Percentiles rank a stretch among this genome's conserved stretches.
phyloP scores from a whole-genome alignment of 257 asterid genomes.

The Phtheirospermum japonicum region DNA sequence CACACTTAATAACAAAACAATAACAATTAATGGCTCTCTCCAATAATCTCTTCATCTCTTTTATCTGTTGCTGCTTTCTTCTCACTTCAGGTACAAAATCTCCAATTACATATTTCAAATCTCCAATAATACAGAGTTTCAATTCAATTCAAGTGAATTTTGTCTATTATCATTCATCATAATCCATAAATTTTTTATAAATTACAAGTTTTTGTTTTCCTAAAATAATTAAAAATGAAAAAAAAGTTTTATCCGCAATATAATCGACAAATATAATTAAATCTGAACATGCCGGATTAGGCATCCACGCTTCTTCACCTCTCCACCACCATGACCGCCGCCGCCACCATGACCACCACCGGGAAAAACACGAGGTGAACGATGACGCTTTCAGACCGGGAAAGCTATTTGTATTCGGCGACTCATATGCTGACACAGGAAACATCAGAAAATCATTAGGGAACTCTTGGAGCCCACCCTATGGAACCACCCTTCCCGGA shows the following conservation, averaged over 20 bases:
- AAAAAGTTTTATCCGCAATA: too few relatives aligned
- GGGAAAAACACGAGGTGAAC: too few relatives aligned
- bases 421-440: conserved; percentile 91
- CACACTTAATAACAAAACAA: neutral
- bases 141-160: too few relatives aligned
- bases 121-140: too few relatives aligned
- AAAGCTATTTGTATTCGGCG: conserved; percentile 87
- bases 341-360: too few relatives aligned
- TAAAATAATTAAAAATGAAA: too few relatives aligned
- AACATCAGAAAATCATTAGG: conserved; percentile 52
- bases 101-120: too few relatives aligned
- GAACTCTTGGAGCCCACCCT: conserved; percentile 71
- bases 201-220: neutral
- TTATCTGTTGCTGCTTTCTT: conserved; percentile 37
- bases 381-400: conserved; percentile 37
- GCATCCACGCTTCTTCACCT: neutral
- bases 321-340: too few relatives aligned
- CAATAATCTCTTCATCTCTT: conserved; percentile 25
- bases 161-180: too few relatives aligned
- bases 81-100: conserved; percentile 42
- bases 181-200: too few relatives aligned
- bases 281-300: neutral
- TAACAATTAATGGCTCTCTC: neutral
- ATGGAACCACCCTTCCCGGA: conserved; percentile 89
- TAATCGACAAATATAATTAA: too few relatives aligned